Conservation (phyloP, 768 basidiomycete genomes). For the Tulasnella sp. region DNA sequence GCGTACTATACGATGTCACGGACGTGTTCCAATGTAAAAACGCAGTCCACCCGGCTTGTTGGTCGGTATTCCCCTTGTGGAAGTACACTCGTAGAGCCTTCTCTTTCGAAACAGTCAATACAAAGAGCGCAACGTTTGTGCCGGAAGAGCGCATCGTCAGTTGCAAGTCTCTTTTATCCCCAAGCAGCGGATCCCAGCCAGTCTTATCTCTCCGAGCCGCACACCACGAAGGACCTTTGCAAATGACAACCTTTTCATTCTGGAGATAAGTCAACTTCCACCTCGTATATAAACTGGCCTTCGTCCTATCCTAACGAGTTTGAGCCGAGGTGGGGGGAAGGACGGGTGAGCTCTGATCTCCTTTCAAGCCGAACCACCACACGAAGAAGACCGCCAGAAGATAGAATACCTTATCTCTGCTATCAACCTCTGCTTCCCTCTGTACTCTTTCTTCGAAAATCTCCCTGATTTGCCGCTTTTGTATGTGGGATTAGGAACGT, state of each 20-base stretch:
- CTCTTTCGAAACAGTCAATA: background rate
- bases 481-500: background rate
- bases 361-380: background rate
- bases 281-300: background rate
- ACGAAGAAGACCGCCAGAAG: background rate
- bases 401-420: background rate
- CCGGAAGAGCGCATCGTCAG: background rate
- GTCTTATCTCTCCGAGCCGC: background rate
- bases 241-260: too few species aligned
- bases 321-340: background rate
- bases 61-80: background rate
- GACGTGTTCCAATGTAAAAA: background rate
- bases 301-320: background rate
- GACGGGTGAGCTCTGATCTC: background rate
- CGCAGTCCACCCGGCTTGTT: background rate
- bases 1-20: background rate
- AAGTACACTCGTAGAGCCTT: background rate
- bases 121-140: background rate
- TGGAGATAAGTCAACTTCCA: background rate
- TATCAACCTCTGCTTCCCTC: too few species aligned
- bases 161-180: background rate
- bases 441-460: background rate
- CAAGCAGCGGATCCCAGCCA: background rate
- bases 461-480: background rate
- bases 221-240: background rate